Evolutionary conservation across 306 rosid genomes (phyloP).

Genomic region (Corylus americana): DNA sequence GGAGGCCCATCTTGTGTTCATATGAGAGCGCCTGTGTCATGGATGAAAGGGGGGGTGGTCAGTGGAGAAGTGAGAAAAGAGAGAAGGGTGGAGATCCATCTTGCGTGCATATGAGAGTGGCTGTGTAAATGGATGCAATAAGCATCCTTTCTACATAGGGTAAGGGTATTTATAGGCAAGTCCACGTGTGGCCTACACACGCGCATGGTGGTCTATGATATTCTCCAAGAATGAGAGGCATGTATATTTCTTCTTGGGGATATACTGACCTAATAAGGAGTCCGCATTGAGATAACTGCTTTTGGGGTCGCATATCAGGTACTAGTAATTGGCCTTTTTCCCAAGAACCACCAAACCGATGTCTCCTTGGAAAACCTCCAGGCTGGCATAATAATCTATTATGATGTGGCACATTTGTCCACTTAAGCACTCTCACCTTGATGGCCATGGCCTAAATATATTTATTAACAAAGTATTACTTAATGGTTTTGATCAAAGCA

Average conservation of each 20-base stretch:
- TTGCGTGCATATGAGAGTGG: background rate
- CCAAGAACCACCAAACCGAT: background rate
- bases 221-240: constrained; percentile 1
- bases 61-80: too few relatives aligned
- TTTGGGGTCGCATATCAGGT: background rate
- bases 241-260: background rate
- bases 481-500: constrained; percentile 19
- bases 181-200: background rate
- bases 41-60: too few relatives aligned
- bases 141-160: background rate
- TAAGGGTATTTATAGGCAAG: background rate
- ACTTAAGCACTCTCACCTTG: background rate
- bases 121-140: background rate
- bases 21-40: background rate
- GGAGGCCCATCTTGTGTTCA: background rate
- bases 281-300: background rate
- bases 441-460: background rate
- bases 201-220: background rate
- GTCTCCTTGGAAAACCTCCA: background rate
- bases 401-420: background rate
- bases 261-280: background rate
- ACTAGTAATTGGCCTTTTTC: background rate
- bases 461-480: background rate
- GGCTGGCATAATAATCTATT: background rate
- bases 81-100: background rate